Percentiles rank a stretch among this genome's conserved stretches.
Conservation (phyloP, 2,329 filamentous ascomycete genomes). For the Phialocephala subalpina region DNA sequence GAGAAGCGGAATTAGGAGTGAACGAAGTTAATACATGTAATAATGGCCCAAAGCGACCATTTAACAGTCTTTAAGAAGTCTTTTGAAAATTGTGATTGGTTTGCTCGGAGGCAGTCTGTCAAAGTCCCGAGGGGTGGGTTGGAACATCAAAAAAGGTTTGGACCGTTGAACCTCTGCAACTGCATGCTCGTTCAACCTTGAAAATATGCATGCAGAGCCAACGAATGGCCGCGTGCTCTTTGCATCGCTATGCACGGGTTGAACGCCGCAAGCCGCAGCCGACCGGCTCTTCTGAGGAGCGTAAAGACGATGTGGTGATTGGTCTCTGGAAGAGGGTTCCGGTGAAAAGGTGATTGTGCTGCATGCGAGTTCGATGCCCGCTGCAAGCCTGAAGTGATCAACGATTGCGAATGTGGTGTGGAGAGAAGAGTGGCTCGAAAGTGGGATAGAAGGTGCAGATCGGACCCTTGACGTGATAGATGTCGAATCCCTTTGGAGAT, state of each 20-base stretch:
- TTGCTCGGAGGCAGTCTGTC: background rate
- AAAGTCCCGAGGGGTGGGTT: background rate
- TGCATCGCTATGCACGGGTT: background rate
- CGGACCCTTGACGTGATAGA: background rate
- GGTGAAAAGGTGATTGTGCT: background rate
- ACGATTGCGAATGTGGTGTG: background rate
- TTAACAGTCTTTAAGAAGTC: too few species aligned
- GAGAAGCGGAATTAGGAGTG: background rate
- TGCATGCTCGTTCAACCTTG: background rate
- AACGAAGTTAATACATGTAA: background rate
- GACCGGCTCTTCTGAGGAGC: constrained; percentile 1
- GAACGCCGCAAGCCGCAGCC: constrained; percentile 5
- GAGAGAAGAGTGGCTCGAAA: background rate
- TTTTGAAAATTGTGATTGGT: background rate
- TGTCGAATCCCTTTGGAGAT: background rate
- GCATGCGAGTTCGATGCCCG: constrained; percentile 9
- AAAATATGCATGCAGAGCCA: constrained; percentile 1
- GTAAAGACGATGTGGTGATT: background rate
- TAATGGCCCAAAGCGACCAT: constrained; percentile 1
- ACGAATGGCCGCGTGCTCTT: constrained; percentile 1
- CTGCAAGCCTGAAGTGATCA: constrained; percentile 9
- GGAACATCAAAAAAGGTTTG: background rate
- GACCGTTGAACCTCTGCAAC: background rate
- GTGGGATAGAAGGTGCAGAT: background rate
- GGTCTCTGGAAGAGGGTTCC: background rate